Evolutionary conservation across 345 rosid species (phyloP).

Genomic region (Ricinus communis): DNA sequence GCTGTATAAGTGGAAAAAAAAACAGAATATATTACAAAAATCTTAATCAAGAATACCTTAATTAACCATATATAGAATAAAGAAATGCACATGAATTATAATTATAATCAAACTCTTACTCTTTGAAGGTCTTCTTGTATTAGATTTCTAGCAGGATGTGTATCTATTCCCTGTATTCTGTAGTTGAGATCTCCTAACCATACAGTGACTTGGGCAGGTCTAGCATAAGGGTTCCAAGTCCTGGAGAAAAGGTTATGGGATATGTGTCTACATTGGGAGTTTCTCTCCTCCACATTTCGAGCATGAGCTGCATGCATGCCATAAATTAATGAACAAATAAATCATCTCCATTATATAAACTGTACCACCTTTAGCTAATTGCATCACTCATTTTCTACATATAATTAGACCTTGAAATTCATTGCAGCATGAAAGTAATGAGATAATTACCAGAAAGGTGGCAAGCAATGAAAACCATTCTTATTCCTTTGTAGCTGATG

Average conservation of each 20-base stretch:
- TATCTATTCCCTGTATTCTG: conserved; percentile 53
- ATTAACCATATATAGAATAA: not conserved
- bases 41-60: no score
- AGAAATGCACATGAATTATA: not conserved
- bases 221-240: conserved; percentile 36
- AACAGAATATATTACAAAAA: no score
- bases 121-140: conserved; percentile 50
- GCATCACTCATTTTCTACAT: no score
- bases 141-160: conserved; percentile 50
- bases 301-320: conserved; percentile 40
- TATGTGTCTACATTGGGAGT: conserved; percentile 43
- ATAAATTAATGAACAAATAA: not conserved
- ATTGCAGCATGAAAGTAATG: no score
- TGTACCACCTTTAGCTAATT: no score
- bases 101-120: conserved; percentile 28
- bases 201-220: conserved; percentile 44
- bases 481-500: conserved; percentile 45
- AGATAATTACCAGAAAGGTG: conserved; percentile 50
- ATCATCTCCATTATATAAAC: no score
- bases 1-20: conserved; percentile 20
- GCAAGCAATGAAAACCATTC: conserved; percentile 46
- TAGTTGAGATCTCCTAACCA: conserved; percentile 77
- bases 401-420: no score
- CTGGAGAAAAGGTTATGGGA: conserved; percentile 48
- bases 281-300: conserved; percentile 50